Base-by-base conservation (phyloP, 192 early-diverging fungal species). In the Linnemannia elongata region DNA sequence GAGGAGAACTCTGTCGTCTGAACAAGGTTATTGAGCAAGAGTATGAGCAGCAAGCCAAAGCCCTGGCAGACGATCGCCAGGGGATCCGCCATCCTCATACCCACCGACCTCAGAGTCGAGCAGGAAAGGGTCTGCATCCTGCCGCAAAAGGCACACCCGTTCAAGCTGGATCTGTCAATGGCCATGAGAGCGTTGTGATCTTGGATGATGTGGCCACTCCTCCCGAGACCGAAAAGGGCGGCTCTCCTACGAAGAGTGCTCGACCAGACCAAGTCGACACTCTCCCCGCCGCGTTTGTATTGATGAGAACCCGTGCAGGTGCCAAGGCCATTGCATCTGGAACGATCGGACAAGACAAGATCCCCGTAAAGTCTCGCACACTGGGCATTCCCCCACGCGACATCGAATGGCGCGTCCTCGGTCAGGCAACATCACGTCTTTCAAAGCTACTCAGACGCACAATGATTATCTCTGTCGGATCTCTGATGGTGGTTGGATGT, bases 321-420 rank as follows among this genome's bases (percentile, higher is more conserved):
- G 72, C 80, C 45, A 75, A 81, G 60, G 24, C 74, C 6, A 57
- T 69, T 1, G 80, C 73, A 13, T 36, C 36, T 49, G 73, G 47
- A 13, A 52, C 57, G 20, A 41, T 81, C 1, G 80, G 27, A 4
- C 3, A 27, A 33, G 80, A 75, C 36, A n/a, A 75, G 41, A 68
- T 75, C 57, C 38, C 69, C 0, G 41, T 18, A 18, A 17, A 38
- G 6, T 47, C 27, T 33, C 72, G 80, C 22, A 22, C 68, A 5
- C 27, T 81, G 35, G 80, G 80, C 2, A 75, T 81, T n/a, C n/a
- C 74, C 8, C 80, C 80, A 5, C 74, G 73, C 3, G 74, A 81
- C 17, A 76, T 81, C 69, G 80, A 81, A 69, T 81, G 80, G 80
- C 74, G 74, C 27, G 80, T 69, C 7, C 66, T 81, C 17, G 80